A percentile compares a stretch with the other conserved stretches of the same genome.
phyloP scores from a whole-genome alignment of 2,329 filamentous ascomycete species.

The Bipolaris zeicola region DNA sequence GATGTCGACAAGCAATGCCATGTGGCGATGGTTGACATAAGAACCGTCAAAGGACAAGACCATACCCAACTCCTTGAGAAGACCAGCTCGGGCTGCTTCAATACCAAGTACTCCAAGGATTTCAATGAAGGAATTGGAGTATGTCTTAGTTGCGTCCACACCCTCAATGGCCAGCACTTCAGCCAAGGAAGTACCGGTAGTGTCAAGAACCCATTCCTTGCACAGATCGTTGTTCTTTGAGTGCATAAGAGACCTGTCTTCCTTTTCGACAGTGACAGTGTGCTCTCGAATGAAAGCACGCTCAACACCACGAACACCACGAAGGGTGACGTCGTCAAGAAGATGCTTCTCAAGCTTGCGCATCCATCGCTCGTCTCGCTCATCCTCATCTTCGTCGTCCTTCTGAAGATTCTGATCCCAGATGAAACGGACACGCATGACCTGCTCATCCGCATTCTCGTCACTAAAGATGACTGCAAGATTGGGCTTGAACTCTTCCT shows the following conservation, averaged over 20 bases:
- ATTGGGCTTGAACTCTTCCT: slow-evolving; percentile 76
- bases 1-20: slow-evolving; percentile 92
- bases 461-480: slow-evolving; percentile 95
- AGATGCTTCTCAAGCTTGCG: slow-evolving; percentile 88
- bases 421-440: slow-evolving; percentile 89
- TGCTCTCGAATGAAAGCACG: slow-evolving; percentile 82
- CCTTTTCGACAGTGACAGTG: slow-evolving; percentile 60
- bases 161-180: slow-evolving; percentile 85
- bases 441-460: slow-evolving; percentile 94
- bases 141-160: slow-evolving; percentile 83
- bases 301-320: slow-evolving; percentile 86
- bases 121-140: slow-evolving; percentile 95
- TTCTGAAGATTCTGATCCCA: slow-evolving; percentile 61
- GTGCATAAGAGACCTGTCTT: slow-evolving; percentile 74
- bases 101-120: slow-evolving; percentile 95
- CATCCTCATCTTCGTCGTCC: slow-evolving; percentile 79
- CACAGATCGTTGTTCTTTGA: slow-evolving; percentile 76
- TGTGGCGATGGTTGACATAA: slow-evolving; percentile 98
- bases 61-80: slow-evolving; percentile 86
- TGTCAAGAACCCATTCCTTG: slow-evolving; percentile 95
- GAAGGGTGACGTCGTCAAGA: slow-evolving; percentile 86
- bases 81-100: slow-evolving; percentile 84
- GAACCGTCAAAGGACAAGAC: slow-evolving; percentile 98
- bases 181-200: slow-evolving; percentile 84
- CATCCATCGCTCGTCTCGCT: slow-evolving; percentile 74